Base-by-base conservation (phyloP, 2,329 filamentous ascomycete genomes). In the Apiospora phragmitis region DNA sequence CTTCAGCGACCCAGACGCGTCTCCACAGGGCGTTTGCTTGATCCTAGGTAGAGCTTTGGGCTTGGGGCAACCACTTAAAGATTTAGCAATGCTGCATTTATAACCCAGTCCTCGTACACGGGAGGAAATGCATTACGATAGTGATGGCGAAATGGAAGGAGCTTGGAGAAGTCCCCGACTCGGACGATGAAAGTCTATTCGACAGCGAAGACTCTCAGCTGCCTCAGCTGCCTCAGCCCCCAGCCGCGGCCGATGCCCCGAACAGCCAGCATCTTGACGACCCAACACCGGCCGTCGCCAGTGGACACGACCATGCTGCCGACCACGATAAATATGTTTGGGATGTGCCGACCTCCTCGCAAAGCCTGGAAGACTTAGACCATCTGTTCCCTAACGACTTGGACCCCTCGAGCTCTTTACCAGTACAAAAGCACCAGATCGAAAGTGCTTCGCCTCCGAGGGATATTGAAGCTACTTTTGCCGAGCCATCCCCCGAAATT, bases 161-260 rank as follows among this genome's bases (percentile, higher is more conserved):
- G 77, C 76, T 81, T 79, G 82, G 82, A 76, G 81, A 82, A 76
- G 82, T 84, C 76, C 82, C 82, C 65, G 82, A 84, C 75, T 84
- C 82, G 75, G 82, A 84, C 75, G 82, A 84, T 74, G 82, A 84
- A 78, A 79, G 77, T 69, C 72, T 71, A 4, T 77, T 81, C 74
- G 80, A 82, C 72, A 81, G 77, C 70, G 78, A 82, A 68, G 79
- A 80, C 73, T 78, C 75, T 18, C 74, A 76, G 32, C 71, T 72
- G 42, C 73, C 71, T 67, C 68, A 51, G 21, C 21, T 59, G 43
- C 55, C 42, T 65, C 45, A 45, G n/a, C 55, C 21, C 18, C 26
- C 51, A 21, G 29, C 7, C 7, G 51, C 55, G 4, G 32, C 55
- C 55, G 59, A 70, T n/a, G 66, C 59, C 59, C 45, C 38, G 68